Evolutionary conservation across 163 green algal genomes (phyloP).

Genomic region (Scenedesmus sp.): DNA sequence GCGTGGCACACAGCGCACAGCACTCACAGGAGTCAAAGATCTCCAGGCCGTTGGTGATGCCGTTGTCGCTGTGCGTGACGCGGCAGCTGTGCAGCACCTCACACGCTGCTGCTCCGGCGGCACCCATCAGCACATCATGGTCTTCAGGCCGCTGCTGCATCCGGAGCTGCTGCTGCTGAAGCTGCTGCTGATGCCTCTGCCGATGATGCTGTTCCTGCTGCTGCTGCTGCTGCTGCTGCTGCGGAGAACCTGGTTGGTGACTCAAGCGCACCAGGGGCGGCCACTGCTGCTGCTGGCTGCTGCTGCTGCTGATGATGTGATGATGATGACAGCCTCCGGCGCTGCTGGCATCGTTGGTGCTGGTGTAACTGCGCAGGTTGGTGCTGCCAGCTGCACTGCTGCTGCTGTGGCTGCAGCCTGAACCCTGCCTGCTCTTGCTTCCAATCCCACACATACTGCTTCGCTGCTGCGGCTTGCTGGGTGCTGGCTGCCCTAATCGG

Average conservation of each 20-base stretch:
- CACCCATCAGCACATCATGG: conserved; percentile 14
- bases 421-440: background rate
- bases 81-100: conserved; percentile 55
- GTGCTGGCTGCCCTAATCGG: background rate
- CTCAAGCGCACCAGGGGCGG: background rate
- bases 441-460: background rate
- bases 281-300: background rate
- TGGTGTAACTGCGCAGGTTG: background rate
- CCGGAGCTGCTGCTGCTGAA: background rate
- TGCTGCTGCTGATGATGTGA: background rate
- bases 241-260: background rate
- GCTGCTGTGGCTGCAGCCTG: background rate
- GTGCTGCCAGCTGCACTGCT: conserved; percentile 14
- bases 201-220: background rate
- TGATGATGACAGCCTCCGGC: background rate
- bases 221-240: conserved; percentile 3
- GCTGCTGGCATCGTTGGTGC: background rate
- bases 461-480: background rate
- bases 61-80: conserved; percentile 86
- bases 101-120: conserved; percentile 15
- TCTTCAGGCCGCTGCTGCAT: background rate
- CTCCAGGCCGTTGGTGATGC: conserved; percentile 97
- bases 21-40: conserved; percentile 64
- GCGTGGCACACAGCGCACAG: too few species aligned
- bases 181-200: background rate